Evolutionary conservation across 1,284 basidiomycete species (phyloP).

Genomic region (Trichosporon asahii): DNA sequence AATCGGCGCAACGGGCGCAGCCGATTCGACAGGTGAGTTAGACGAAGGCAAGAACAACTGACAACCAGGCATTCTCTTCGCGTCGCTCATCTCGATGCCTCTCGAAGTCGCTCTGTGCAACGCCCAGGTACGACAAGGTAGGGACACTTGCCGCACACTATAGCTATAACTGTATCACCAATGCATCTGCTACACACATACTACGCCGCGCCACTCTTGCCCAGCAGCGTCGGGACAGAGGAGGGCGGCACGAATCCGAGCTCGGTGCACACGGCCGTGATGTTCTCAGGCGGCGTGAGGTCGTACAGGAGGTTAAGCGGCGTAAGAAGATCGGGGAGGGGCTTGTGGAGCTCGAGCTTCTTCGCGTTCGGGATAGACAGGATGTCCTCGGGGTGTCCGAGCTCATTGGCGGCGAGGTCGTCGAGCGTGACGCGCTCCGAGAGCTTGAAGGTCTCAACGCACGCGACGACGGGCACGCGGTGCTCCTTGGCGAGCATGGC

Average conservation of each 20-base stretch:
- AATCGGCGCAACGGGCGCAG: conserved; percentile 74
- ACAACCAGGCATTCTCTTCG: conserved; percentile 65
- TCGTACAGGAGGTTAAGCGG: conserved; percentile 84
- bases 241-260: conserved; percentile 78
- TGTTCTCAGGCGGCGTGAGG: conserved; percentile 79
- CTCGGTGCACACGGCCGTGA: conserved; percentile 95
- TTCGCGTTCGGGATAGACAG: conserved; percentile 29
- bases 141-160: conserved; percentile 66
- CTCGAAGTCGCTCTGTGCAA: conserved; percentile 76
- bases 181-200: background rate
- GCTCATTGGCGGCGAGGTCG: conserved; percentile 92
- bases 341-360: conserved; percentile 18
- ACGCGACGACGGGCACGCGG: conserved; percentile 89
- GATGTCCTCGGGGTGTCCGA: conserved; percentile 59
- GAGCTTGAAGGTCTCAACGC: conserved; percentile 99
- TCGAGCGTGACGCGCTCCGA: conserved; percentile 90
- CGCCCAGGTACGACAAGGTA: conserved; percentile 68
- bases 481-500: conserved; percentile 92
- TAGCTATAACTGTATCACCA: conserved; percentile 40
- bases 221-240: conserved; percentile 54
- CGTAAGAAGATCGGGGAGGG: conserved; percentile 55
- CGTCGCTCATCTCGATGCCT: conserved; percentile 74
- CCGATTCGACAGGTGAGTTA: conserved; percentile 46
- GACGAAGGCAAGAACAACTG: conserved; percentile 57
- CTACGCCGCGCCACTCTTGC: conserved; percentile 27